Percentiles rank a stretch among this genome's conserved stretches.
These are phyloP conservation scores for Discostella pseudostelligera DNA, from an alignment of 108 stramenopile species.

Conservation along the genomic window DNA sequence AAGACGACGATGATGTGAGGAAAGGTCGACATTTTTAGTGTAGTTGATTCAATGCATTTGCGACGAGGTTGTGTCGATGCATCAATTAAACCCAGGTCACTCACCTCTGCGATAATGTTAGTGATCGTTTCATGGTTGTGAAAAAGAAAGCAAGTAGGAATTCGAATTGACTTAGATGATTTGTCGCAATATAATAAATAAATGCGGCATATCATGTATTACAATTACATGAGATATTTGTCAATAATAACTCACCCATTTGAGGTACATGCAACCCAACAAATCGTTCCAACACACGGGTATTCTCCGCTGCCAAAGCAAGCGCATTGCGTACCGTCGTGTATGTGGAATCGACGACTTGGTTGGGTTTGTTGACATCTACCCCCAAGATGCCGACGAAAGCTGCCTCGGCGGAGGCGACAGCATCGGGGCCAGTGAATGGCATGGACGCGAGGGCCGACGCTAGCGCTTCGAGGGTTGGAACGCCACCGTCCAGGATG, in stretches of 20 bases:
- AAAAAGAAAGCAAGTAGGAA: neutral
- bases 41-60: no score
- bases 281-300: slow-evolving; percentile 37
- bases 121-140: neutral
- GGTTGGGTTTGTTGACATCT: slow-evolving; percentile 26
- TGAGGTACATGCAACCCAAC: slow-evolving; percentile 41
- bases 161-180: neutral
- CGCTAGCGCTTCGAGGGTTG: slow-evolving; percentile 27
- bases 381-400: slow-evolving; percentile 26
- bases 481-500: slow-evolving; percentile 33
- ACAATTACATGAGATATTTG: no score
- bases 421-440: slow-evolving; percentile 8
- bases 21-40: no score
- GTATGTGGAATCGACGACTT: slow-evolving; percentile 35
- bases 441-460: slow-evolving; percentile 27
- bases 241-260: slow-evolving; percentile 55
- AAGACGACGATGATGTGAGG: no score
- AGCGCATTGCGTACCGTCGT: slow-evolving; percentile 28
- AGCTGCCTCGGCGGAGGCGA: slow-evolving; percentile 30
- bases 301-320: slow-evolving; percentile 19
- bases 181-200: no score
- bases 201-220: no score
- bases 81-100: no score
- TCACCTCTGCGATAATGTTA: neutral
- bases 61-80: no score